These are phyloP conservation scores for Solanum arcanum DNA, from an alignment of 257 asterid species.

Conservation along the genomic window DNA sequence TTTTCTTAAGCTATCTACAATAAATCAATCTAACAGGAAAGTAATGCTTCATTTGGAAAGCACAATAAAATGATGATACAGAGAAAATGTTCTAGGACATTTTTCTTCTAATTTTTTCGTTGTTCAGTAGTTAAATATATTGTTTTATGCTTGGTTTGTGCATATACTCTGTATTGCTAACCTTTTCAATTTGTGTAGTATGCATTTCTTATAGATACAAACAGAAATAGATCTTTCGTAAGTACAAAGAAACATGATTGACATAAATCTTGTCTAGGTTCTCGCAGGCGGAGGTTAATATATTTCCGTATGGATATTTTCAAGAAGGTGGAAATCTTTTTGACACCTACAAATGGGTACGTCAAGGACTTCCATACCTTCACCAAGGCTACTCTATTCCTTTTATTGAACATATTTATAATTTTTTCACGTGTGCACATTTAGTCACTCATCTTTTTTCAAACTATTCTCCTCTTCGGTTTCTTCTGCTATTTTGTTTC, in stretches of 20 bases:
- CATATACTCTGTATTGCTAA: background rate
- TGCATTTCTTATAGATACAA: background rate
- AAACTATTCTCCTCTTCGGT: background rate
- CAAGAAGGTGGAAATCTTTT: too few species aligned
- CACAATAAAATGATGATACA: background rate
- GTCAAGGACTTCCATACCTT: background rate
- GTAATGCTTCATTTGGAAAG: background rate
- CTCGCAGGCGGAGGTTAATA: too few species aligned
- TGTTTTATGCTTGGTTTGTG: background rate
- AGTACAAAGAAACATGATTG: background rate
- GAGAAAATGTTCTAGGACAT: background rate
- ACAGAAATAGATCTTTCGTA: background rate
- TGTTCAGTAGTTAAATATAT: background rate
- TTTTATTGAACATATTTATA: too few species aligned
- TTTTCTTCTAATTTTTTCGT: background rate
- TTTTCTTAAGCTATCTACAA: background rate
- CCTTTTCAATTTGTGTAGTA: background rate
- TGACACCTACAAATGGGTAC: slow-evolving; percentile 56
- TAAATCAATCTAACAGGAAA: background rate
- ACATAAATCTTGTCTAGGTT: too few species aligned
- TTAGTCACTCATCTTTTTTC: too few species aligned
- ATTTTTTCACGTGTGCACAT: too few species aligned
- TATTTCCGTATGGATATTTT: too few species aligned
- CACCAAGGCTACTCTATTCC: too few species aligned
- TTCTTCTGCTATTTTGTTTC: background rate